Evolutionary conservation across 2,329 filamentous ascomycete genomes (phyloP), one percentile per base, ranked within the genome.

Genomic region (Hymenoscyphus salicellus): DNA sequence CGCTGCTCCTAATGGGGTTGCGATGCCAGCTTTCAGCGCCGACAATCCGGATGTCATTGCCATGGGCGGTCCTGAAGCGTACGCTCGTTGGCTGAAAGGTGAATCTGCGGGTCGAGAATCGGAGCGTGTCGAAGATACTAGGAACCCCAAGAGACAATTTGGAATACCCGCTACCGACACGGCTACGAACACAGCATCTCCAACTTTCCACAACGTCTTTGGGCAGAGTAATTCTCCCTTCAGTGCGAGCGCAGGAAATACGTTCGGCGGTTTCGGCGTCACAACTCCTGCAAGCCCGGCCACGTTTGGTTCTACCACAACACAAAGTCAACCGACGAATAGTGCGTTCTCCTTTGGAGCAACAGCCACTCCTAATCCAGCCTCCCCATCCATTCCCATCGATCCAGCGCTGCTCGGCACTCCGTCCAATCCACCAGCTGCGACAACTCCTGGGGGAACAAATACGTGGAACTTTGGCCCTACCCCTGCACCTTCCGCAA

Each of bases 101-200:
- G 11, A 14, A 16, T 38, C 36, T 38, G 52, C 64, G 6, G 63
- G 43, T 23, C 60, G 58, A 43, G 70, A 70, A 49, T 60, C 43
- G 59, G 63, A 60, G 28, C 62, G 26, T 33, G 20, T 41, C 28
- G 60, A 41, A 58, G 68, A 72, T 33, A 62, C 72, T 28, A 68
- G 69, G 38, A 65, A 60, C 28, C 41, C 62, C 20, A 73, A 70
- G 62, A 72, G 65, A 65, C 63, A 63, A 41, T 71, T 70, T 68
- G 67, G 69, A 28, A 38, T 38, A 11, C 14, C 36, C 4, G 36
- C 36, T 17, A 17, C 36, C 36, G 36, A 38, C 60, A 33, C 46
- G 11, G 32, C 36, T 17, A 5, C 36, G 11, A 14, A 38, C 60
- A 33, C 46, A 8, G 32, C 2, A 17, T 5, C 36, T 38, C 36